Evolutionary conservation across 2,329 filamentous ascomycete genomes (phyloP), one percentile per base, ranked within the genome.

Genomic region (Sporothrix humicola): DNA sequence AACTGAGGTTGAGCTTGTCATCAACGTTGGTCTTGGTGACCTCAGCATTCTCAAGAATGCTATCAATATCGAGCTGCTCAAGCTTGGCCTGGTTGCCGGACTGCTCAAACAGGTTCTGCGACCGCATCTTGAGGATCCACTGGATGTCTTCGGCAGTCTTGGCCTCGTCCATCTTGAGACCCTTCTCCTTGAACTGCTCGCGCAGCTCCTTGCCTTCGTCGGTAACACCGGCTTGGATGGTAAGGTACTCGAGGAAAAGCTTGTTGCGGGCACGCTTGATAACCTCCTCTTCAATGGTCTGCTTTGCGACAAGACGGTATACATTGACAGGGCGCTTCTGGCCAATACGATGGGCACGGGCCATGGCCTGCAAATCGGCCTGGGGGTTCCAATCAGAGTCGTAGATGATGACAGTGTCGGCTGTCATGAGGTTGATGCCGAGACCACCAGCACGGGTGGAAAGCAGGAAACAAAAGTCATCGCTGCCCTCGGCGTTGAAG

Each of bases 351-450:
- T 99, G 97, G 74, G 97, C 97, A 82, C 96, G 92, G 74, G 96
- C 96, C 96, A 99, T 99, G 56, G 96, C 96, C 81, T 99, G 96
- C 77, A 99, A 85, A 85, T 99, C 97, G 7, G 96, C 96, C 81
- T 99, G 96, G 20, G 96, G 97, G 78, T 99, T 99, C 96, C 97
- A 99, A 79, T 98, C 95, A 0, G 96, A 98, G 81, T 99, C 97
- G 79, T 98, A 99, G 61, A 99, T 92, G 78, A 99, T 91, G 77
- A 99, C 96, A 0, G 96, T 99, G 79, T 99, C 97, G 8, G 96
- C 96, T 31, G 96, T 98, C 94, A 98, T 99, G 72, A 99, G 84
- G 79, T 99, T 99, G 85, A 99, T 99, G 75, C 96, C 96, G n/a
- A 99, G 87, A 81, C 96, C 96, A 85, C 96, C 96, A 72, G 96